A percentile compares a stretch with the other conserved stretches of the same genome.
Conservation (phyloP, 805 yeast species). For the Candida ovalis region DNA sequence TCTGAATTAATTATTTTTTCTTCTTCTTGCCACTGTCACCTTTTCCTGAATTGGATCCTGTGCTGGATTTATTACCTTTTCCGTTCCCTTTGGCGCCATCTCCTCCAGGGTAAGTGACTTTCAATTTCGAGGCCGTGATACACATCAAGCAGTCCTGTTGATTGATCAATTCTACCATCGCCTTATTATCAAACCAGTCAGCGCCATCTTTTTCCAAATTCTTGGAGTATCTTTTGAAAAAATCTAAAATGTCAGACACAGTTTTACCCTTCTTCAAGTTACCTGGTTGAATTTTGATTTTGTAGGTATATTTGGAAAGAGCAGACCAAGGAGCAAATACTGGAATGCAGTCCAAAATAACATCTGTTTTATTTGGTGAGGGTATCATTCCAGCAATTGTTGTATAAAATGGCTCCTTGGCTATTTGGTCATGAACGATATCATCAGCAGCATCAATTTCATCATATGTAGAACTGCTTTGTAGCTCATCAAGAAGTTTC, state of each 20-base stretch:
- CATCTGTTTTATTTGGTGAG: slow-evolving; percentile 48
- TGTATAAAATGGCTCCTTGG: slow-evolving; percentile 26
- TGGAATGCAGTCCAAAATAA: slow-evolving; percentile 63
- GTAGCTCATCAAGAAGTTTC: slow-evolving; percentile 30
- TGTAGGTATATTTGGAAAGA: slow-evolving; percentile 67
- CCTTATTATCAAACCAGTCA: slow-evolving; percentile 73
- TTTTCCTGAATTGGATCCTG: slow-evolving; percentile 9
- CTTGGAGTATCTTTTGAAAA: slow-evolving; percentile 40
- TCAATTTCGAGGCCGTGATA: slow-evolving; percentile 69
- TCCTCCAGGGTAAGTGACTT: slow-evolving; percentile 54
- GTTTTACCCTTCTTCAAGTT: slow-evolving; percentile 85
- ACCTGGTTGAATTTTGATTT: slow-evolving; percentile 79
- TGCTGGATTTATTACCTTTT: slow-evolving; percentile 1
- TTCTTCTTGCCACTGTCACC: slow-evolving; percentile 16
- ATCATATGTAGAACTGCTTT: slow-evolving; percentile 13
- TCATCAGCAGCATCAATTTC: slow-evolving; percentile 17
- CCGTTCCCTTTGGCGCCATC: slow-evolving; percentile 19
- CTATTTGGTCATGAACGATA: slow-evolving; percentile 30
- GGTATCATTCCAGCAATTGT: slow-evolving; percentile 32
- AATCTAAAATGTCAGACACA: slow-evolving; percentile 60
- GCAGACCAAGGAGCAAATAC: slow-evolving; percentile 93
- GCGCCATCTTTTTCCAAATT: slow-evolving; percentile 27
- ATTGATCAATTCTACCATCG: slow-evolving; percentile 50
- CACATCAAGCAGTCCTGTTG: slow-evolving; percentile 64
- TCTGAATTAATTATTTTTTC: slow-evolving; percentile 13